Conservation (phyloP, 2,329 filamentous ascomycete species). For the Spiromastix sp. region DNA sequence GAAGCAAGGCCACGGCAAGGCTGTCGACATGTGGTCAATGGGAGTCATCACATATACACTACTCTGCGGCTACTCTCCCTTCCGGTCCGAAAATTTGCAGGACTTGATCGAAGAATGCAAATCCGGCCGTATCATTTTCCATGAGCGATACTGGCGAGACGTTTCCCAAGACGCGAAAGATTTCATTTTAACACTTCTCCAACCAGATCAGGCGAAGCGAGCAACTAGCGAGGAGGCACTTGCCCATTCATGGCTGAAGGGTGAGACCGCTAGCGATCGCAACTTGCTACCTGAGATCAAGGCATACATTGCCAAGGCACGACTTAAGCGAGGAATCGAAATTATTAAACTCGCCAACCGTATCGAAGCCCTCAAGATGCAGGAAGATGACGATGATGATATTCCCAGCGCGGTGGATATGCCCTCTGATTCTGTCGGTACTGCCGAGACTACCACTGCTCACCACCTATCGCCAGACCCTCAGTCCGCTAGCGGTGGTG, state of each 20-base stretch:
- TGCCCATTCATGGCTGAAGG: slow-evolving; percentile 78
- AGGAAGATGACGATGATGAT: slow-evolving; percentile 77
- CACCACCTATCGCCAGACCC: too few relatives aligned
- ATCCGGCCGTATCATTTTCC: slow-evolving; percentile 75
- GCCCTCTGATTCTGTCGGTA: slow-evolving; percentile 6
- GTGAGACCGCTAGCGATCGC: slow-evolving; percentile 85
- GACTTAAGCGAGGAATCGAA: slow-evolving; percentile 86
- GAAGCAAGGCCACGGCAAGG: slow-evolving; percentile 93
- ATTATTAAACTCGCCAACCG: slow-evolving; percentile 92
- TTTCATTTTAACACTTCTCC: slow-evolving; percentile 75
- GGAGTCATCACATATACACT: slow-evolving; percentile 98
- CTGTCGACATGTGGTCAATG: slow-evolving; percentile 98
- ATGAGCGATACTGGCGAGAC: slow-evolving; percentile 97
- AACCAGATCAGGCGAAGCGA: slow-evolving; percentile 66
- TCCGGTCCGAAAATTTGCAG: slow-evolving; percentile 85
- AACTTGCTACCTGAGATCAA: slow-evolving; percentile 96
- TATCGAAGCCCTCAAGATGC: slow-evolving; percentile 87
- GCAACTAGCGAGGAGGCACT: slow-evolving; percentile 72
- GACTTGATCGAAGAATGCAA: slow-evolving; percentile 94
- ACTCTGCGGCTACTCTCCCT: slow-evolving; percentile 95
- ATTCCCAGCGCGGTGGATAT: slow-evolving; percentile 49
- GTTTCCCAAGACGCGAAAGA: slow-evolving; percentile 92
- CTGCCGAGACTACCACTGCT: slow-evolving; percentile 43
- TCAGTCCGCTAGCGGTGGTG: slow-evolving; percentile 44
- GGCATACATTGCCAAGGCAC: slow-evolving; percentile 82